Evolutionary conservation across 2,329 filamentous ascomycete species (phyloP), one percentile per base, ranked within the genome.

Genomic region (Arthrobotrys sphaeroides): DNA sequence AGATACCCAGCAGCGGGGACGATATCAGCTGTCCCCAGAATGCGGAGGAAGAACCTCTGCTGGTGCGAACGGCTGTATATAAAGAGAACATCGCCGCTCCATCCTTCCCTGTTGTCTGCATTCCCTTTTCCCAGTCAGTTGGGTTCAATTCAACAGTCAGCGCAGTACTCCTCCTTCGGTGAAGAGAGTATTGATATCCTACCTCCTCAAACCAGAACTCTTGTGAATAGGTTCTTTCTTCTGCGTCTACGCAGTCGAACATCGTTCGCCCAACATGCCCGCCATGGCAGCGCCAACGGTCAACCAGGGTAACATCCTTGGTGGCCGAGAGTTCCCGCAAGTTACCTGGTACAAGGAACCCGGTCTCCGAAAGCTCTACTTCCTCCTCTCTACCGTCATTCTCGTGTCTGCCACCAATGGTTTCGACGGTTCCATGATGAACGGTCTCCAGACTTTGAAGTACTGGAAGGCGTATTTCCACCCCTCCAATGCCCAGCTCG

Each of bases 361-460:
- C 61, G 76, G 81, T 31, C 81, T 82, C 77, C 78, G 81, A 57
- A 80, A 79, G 55, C 78, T 82, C 7, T 82, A 82, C 57, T 42
- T 81, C 22, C 76, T 80, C 61, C 80, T 82, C 77, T 79, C 79
- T 2, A 79, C 82, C 33, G 79, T 82, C 24, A 82, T 82, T 74
- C 78, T 82, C 31, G 80, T 80, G 5, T 81, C 81, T 1, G 81
- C 81, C 20, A 82, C 79, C 5, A 79, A 80, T 75, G 84, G 83
- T 10, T 85, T 83, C 67, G 84, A 84, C 62, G 83, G 83, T 22
- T 84, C 83, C 9, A 81, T 85, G 79, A 83, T 85, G 81, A 85
- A 85, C 65, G 84, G 84, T 74, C 78, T 85, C 22, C 84, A 85
- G 76, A 82, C 84, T 3, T 82, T 87, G 66, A 65, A 78, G 0